These are phyloP conservation scores for Sphagnum fallax DNA, from an alignment of 228 moss, liverwort and hornwort species.

Conservation along the genomic window DNA sequence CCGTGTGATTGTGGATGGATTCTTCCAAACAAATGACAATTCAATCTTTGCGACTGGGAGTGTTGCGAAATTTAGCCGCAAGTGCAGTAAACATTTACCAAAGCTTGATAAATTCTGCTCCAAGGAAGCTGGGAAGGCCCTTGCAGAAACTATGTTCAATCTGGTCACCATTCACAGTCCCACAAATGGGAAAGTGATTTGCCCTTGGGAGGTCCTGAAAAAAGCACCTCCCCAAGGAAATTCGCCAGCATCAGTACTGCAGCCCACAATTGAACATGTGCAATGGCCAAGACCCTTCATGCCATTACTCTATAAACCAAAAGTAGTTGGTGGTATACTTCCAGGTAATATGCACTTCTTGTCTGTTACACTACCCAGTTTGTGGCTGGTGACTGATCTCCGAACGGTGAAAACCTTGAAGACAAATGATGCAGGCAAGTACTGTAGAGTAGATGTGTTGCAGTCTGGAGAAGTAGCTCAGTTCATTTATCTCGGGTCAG, in stretches of 20 bases:
- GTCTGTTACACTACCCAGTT: conserved; percentile 28
- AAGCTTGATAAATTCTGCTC: conserved; percentile 32
- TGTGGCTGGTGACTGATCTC: conserved; percentile 9
- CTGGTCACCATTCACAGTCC: background rate
- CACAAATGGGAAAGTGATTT: background rate
- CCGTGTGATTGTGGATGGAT: conserved; percentile 40
- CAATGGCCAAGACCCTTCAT: conserved; percentile 29
- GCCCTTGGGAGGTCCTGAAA: background rate
- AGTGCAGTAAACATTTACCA: conserved; percentile 39
- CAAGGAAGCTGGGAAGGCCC: conserved; percentile 36
- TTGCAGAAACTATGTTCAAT: conserved; percentile 18
- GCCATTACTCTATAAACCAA: conserved; percentile 22
- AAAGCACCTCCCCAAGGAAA: conserved; percentile 10
- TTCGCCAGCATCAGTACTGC: conserved; percentile 8
- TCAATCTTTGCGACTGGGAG: conserved; percentile 42
- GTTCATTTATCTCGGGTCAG: conserved; percentile 25
- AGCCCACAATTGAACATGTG: conserved; percentile 9
- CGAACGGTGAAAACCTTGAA: conserved; percentile 7
- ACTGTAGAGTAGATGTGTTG: conserved; percentile 40
- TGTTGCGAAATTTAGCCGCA: conserved; percentile 40
- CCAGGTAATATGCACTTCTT: conserved; percentile 42
- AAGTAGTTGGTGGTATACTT: conserved; percentile 24
- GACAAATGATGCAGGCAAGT: conserved; percentile 13
- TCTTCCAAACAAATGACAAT: conserved; percentile 46
- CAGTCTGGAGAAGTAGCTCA: conserved; percentile 35